Conservation (phyloP, 1,284 basidiomycete genomes). For the Amylostereum chailletii region DNA sequence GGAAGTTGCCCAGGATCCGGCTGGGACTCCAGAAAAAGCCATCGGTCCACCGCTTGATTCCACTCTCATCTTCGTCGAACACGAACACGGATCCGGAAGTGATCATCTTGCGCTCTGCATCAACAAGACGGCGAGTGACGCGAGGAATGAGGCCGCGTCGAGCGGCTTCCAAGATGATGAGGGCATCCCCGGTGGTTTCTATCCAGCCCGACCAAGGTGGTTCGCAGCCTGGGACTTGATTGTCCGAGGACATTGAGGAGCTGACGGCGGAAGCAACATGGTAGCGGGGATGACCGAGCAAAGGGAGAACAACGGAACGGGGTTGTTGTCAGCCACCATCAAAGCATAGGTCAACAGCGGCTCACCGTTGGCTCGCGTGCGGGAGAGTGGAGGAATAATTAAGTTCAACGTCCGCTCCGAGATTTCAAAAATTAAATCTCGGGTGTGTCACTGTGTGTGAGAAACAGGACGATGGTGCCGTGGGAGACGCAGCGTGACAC, state of each 20-base stretch:
- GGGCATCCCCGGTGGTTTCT: constrained; percentile 90
- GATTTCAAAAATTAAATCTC: too few relatives aligned
- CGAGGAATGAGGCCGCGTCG: constrained; percentile 84
- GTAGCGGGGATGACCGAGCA: constrained; percentile 3
- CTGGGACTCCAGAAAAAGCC: constrained; percentile 89
- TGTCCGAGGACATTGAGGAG: constrained; percentile 13
- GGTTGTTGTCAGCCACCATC: constrained; percentile 26
- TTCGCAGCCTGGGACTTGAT: constrained; percentile 32
- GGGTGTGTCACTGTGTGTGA: too few relatives aligned
- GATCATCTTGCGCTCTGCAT: constrained; percentile 90
- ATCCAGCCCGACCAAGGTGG: constrained; percentile 91
- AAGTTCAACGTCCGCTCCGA: constrained; percentile 12
- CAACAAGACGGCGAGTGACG: constrained; percentile 89
- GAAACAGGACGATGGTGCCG: too few relatives aligned
- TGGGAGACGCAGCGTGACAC: too few relatives aligned
- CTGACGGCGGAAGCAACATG: constrained; percentile 15
- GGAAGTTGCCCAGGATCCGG: constrained; percentile 88
- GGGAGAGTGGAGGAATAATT: constrained; percentile 23
- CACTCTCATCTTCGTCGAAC: constrained; percentile 95
- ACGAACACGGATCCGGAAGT: constrained; percentile 93
- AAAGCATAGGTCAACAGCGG: constrained; percentile 40
- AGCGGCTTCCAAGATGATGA: constrained; percentile 93
- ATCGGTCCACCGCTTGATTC: constrained; percentile 98
- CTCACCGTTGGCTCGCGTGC: constrained; percentile 51
- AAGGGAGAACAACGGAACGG: constrained; percentile 14